Conservation (phyloP, 139 green algal species). For the Chlamydomonas schloesseri region DNA sequence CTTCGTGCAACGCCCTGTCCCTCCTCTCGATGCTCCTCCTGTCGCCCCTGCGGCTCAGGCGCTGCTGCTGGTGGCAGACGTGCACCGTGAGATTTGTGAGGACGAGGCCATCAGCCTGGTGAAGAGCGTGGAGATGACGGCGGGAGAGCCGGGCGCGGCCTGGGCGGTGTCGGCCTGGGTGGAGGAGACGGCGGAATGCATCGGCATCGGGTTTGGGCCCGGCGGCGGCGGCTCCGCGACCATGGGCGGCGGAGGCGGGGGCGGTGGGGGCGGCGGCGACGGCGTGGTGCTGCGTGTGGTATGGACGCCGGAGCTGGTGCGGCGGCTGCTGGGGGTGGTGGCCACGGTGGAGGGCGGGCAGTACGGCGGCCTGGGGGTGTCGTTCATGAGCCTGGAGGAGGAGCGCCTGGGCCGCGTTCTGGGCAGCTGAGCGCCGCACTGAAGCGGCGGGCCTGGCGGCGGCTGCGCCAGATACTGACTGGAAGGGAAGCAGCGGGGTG, state of each 20-base stretch:
- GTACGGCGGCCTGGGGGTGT: background rate
- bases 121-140: constrained; percentile 30
- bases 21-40: too few relatives aligned
- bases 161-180: constrained; percentile 41
- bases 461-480: too few relatives aligned
- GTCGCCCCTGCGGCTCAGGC: too few relatives aligned
- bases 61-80: constrained; percentile 36
- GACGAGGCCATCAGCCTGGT: constrained; percentile 40
- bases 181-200: constrained; percentile 36
- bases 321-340: constrained; percentile 38
- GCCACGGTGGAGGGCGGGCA: background rate
- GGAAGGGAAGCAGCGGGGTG: too few relatives aligned
- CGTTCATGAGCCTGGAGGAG: constrained; percentile 42
- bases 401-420: constrained; percentile 34
- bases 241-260: background rate
- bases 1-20: too few relatives aligned
- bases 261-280: background rate
- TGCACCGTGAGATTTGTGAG: constrained; percentile 42
- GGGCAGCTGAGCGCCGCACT: background rate
- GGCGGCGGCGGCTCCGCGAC: background rate
- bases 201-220: constrained; percentile 11
- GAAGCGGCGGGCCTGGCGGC: background rate
- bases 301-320: constrained; percentile 38
- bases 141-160: background rate
- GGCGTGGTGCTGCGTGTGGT: constrained; percentile 33